Percentiles rank a stretch among this genome's conserved stretches.
phyloP scores from a whole-genome alignment of 345 rosid genomes.

The Pistacia integerrima region DNA sequence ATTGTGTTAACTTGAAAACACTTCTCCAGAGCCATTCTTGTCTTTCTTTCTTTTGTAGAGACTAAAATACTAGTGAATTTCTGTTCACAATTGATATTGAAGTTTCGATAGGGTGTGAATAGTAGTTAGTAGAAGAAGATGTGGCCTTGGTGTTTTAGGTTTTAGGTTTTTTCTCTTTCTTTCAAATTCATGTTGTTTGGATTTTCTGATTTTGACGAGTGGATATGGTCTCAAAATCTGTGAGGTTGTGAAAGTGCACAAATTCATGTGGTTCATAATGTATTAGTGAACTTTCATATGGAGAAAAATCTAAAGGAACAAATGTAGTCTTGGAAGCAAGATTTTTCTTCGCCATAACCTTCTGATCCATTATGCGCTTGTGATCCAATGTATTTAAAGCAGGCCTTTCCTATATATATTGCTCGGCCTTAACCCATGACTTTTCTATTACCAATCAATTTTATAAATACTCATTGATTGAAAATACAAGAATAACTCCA shows the following conservation, averaged over 20 bases:
- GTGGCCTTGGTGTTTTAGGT: constrained; percentile 13
- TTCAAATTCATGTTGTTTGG: not conserved
- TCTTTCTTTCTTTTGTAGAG: constrained; percentile 1
- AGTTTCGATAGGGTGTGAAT: not conserved
- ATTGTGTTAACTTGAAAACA: constrained; percentile 47
- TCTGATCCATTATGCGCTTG: constrained; percentile 20
- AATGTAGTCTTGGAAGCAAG: not conserved
- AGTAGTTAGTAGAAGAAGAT: not conserved
- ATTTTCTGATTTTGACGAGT: not conserved
- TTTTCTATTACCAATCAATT: too few relatives aligned
- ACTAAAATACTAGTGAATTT: not conserved
- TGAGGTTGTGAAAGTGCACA: constrained; percentile 33
- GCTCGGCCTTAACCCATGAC: too few relatives aligned
- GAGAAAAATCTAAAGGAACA: constrained; percentile 4
- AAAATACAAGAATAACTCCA: too few relatives aligned
- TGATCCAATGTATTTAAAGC: too few relatives aligned
- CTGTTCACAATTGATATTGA: not conserved
- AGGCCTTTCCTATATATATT: not conserved
- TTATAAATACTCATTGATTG: too few relatives aligned
- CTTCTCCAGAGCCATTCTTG: constrained; percentile 46
- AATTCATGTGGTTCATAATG: constrained; percentile 43
- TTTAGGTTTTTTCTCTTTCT: not conserved
- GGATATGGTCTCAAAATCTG: constrained; percentile 29
- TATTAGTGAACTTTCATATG: too few relatives aligned
- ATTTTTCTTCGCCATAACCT: not conserved